Percentiles rank a stretch among this genome's conserved stretches.
These are phyloP conservation scores for Podospora pseudopauciseta DNA, from an alignment of 495 filamentous ascomycete species.

Conservation along the genomic window DNA sequence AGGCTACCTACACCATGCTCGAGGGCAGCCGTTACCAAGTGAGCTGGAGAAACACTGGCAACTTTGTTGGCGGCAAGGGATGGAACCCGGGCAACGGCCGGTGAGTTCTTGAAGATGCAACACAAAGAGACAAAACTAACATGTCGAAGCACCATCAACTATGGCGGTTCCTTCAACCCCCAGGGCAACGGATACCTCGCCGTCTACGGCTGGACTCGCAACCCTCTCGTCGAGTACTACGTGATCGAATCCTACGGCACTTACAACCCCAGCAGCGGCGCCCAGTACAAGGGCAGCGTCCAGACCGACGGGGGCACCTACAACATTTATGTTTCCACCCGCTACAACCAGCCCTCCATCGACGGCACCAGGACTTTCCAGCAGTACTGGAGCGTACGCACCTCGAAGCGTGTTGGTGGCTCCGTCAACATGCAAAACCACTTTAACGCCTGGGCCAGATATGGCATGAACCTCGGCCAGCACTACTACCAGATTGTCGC, in stretches of 20 bases:
- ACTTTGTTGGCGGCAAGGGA: conserved; percentile 60
- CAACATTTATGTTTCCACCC: conserved; percentile 57
- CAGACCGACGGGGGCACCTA: conserved; percentile 58
- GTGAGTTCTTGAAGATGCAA: conserved; percentile 1
- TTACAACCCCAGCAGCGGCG: conserved; percentile 49
- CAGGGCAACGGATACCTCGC: conserved; percentile 47
- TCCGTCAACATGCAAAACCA: conserved; percentile 51
- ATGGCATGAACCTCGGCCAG: conserved; percentile 48
- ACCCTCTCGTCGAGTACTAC: conserved; percentile 58
- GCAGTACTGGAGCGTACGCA: conserved; percentile 56
- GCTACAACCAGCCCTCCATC: conserved; percentile 57
- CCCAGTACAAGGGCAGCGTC: conserved; percentile 51
- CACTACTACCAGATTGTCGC: conserved; percentile 61
- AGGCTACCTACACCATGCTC: conserved; percentile 53
- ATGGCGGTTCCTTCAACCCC: conserved; percentile 31
- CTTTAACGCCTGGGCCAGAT: conserved; percentile 57
- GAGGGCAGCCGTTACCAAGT: conserved; percentile 51
- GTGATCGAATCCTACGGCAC: conserved; percentile 52
- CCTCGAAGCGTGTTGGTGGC: conserved; percentile 45
- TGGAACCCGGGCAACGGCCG: conserved; percentile 48
- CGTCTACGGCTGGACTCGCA: conserved; percentile 56
- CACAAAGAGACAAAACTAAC: too few species aligned
- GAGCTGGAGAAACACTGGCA: conserved; percentile 49
- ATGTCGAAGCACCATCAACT: conserved; percentile 21
- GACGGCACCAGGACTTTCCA: conserved; percentile 51